Base-by-base conservation (phyloP, 495 filamentous ascomycete genomes). In the Aspergillus wentii region DNA sequence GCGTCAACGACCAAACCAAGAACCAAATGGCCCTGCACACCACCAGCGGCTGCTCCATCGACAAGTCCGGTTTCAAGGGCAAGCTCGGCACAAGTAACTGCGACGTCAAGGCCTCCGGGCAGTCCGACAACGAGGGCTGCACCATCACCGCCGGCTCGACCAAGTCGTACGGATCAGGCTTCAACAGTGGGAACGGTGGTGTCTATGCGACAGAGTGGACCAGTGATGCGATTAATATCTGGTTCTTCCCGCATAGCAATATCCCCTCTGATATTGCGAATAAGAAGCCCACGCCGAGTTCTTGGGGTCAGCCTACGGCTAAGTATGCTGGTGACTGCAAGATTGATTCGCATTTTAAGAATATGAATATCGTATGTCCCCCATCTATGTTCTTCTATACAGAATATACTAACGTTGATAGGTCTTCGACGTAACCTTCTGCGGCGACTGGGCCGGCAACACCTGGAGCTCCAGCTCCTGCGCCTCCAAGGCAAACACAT, bases 21-120 rank as follows among this genome's bases (percentile, higher is more conserved):
- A 82, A 85, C 57, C 63, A 72, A 23, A 78, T 85, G 69, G 74
- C 80, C 27, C 68, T 86, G 4, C 82, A 86, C 67, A 86, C 82
- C 23, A 68, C 64, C 31, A 48, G 66, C 8, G 70, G 66, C 31
- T 88, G 83, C 66, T 56, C 57, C 18, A 77, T 85, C 64, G 38
- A 46, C 15, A 51, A 62, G 42, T 57, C 57, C 5, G 78, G 74
- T 33, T 61, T 71, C 34, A 49, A 44, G 5, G 66, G 75, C 31
- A 33, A 42, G 27, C 43, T 74, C 33, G 17, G 40, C 1, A 60
- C 59, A 0, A 48, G 30, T 32, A 73, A 78, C 61, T 86, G 81
- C 61, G 56, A 72, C 41, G 66, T 73, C 46, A 42, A 63, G 30
- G 73, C 72, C 28, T 23, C 70, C 29, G 54, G 57, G 46, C 61